phyloP scores from a whole-genome alignment of 2,329 filamentous ascomycete species.

The Ophiocordyceps camponoti-floridani region DNA sequence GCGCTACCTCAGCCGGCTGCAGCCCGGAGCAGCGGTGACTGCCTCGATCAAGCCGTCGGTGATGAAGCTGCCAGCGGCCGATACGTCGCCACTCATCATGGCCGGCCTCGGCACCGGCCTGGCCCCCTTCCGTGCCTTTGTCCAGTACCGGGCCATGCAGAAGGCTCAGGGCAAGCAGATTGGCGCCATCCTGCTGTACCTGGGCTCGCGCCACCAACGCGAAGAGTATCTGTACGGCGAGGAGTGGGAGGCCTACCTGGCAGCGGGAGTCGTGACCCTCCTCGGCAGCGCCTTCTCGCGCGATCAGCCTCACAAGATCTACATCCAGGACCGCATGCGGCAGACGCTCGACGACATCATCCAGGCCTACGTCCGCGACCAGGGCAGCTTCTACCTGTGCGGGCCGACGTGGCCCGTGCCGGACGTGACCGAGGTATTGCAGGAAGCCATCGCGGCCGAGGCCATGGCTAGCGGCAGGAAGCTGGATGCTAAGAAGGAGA shows the following conservation, averaged over 20 bases:
- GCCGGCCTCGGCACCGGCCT: constrained; percentile 95
- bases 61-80: constrained; percentile 87
- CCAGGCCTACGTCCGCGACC: constrained; percentile 69
- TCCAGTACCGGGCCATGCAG: constrained; percentile 95
- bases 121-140: constrained; percentile 96
- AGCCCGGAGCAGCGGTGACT: constrained; percentile 61
- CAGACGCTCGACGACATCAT: constrained; percentile 70
- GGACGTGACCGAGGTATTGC: constrained; percentile 81
- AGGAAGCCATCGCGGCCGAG: constrained; percentile 75
- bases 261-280: constrained; percentile 85
- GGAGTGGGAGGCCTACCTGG: constrained; percentile 97
- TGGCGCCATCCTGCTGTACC: constrained; percentile 82
- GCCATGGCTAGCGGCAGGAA: constrained; percentile 56
- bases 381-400: constrained; percentile 92
- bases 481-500: constrained; percentile 74
- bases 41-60: constrained; percentile 95
- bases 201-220: constrained; percentile 90
- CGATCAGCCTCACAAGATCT: constrained; percentile 96
- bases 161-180: constrained; percentile 95
- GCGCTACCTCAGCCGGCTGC: constrained; percentile 65
- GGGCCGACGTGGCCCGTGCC: constrained; percentile 97
- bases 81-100: constrained; percentile 94
- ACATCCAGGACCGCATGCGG: constrained; percentile 97
- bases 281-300: constrained; percentile 88
- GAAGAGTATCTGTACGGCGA: constrained; percentile 98